Evolutionary conservation across 2,329 filamentous ascomycete species (phyloP), one percentile per base, ranked within the genome.

Genomic region (Nemania sp.): DNA sequence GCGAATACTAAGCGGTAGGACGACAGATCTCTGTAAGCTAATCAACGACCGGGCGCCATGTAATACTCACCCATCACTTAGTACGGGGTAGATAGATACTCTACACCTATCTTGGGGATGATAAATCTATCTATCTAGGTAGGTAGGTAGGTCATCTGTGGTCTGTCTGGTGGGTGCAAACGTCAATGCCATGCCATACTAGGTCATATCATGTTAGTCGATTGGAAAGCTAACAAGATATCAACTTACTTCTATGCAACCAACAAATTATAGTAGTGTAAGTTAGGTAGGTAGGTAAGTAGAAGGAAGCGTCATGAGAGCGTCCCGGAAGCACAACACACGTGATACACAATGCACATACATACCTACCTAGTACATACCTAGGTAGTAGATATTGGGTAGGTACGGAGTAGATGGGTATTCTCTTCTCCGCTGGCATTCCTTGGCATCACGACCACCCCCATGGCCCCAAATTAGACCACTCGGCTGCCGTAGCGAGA

Each of bases 401-500:
- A n/a, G n/a, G n/a, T n/a, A n/a, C n/a, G n/a, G n/a, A n/a, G n/a
- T n/a, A 15, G 35, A 3, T 13, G 7, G 35, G 35, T n/a, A 11
- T 15, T 41, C 35, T 41, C 29, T 54, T 47, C 60, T 52, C 65
- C 61, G 53, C 51, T 49, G 58, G 45, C 13, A 26, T 27, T 32
- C 2, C 63, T 65, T 69, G 59, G 63, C 64, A 53, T 54, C 51
- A 29, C 27, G 49, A 47, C 47, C n/a, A n/a, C n/a, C n/a, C 35
- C 54, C 55, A 29, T 22, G 38, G 57, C 66, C 66, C 65, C 57
- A 35, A 70, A 49, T 52, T 51, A 52, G 58, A 56, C 68, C 68
- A 68, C 65, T 68, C 68, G 68, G 68, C 49, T 68, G 62, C n/a
- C 26, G 55, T 64, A 66, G 68, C 62, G 68, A 68, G 8, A 64